A percentile compares a stretch with the other conserved stretches of the same genome.
phyloP scores from a whole-genome alignment of 2,329 filamentous ascomycete genomes.

The Epichloe gansuensis region DNA sequence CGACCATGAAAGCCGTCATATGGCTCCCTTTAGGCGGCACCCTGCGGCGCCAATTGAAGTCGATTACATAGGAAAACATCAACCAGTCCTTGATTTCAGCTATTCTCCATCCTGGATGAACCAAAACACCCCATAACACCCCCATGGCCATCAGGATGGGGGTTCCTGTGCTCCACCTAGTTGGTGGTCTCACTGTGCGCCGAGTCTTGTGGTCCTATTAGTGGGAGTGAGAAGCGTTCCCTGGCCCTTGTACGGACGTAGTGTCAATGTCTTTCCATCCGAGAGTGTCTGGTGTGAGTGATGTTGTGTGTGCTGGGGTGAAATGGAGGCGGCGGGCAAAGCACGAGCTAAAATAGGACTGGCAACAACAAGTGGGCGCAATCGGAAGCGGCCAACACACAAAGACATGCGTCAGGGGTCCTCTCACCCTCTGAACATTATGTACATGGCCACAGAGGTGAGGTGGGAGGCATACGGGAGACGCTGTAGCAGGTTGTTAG shows the following conservation, averaged over 20 bases:
- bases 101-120: slow-evolving; percentile 6
- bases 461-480: not conserved
- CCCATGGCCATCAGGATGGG: slow-evolving; percentile 2
- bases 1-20: slow-evolving; percentile 3
- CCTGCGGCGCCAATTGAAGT: not conserved
- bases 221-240: not conserved
- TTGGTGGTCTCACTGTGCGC: not conserved
- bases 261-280: not conserved
- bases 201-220: not conserved
- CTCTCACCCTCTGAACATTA: not conserved
- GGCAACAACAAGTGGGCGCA: not conserved
- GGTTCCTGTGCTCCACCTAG: not conserved
- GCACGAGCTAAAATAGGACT: not conserved
- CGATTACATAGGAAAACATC: not conserved
- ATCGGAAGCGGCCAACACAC: slow-evolving; percentile 3
- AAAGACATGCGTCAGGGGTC: slow-evolving; percentile 2
- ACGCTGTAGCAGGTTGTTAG: not conserved
- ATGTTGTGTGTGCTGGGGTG: not conserved
- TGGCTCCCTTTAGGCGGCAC: slow-evolving; percentile 1
- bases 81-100: slow-evolving; percentile 5
- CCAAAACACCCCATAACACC: slow-evolving; percentile 1
- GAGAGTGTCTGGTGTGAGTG: not conserved
- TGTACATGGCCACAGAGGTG: not conserved
- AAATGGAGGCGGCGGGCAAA: slow-evolving; percentile 1
- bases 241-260: not conserved